phyloP scores from a whole-genome alignment of 352 stramenopile genomes.

The Saprolegnia parasitica region DNA sequence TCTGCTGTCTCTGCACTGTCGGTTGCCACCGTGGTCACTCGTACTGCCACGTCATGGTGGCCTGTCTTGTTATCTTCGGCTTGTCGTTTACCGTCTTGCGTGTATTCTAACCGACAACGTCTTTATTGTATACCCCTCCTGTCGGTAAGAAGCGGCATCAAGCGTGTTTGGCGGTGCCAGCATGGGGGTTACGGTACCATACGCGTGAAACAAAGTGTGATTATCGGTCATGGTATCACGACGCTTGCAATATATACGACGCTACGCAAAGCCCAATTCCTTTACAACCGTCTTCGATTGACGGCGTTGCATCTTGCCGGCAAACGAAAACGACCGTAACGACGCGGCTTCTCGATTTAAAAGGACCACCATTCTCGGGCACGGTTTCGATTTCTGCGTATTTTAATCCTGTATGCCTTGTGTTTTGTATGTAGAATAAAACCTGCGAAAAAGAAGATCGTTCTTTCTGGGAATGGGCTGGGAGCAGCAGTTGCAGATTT shows the following conservation, averaged over 20 bases:
- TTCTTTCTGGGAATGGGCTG: conserved; percentile 15
- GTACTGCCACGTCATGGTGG: too few species aligned
- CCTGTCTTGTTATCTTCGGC: too few species aligned
- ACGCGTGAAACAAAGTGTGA: background rate
- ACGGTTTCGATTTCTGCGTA: background rate
- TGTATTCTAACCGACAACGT: too few species aligned
- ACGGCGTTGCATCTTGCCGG: background rate
- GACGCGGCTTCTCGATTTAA: conserved; percentile 7
- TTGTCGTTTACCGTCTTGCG: too few species aligned
- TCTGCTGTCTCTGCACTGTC: too few species aligned
- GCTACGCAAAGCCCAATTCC: background rate
- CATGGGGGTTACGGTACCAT: too few species aligned
- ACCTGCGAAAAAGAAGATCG: conserved; percentile 8
- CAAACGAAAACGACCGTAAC: conserved; percentile 1
- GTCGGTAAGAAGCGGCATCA: too few species aligned
- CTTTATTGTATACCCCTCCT: too few species aligned
- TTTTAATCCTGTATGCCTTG: conserved; percentile 1
- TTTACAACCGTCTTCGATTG: background rate
- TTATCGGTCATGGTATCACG: background rate
- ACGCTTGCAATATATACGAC: background rate
- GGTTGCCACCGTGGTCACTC: too few species aligned
- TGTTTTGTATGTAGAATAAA: conserved; percentile 2
- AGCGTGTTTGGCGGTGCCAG: too few species aligned
- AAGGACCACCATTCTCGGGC: conserved; percentile 1
- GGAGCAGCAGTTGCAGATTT: conserved; percentile 15